Conservation (phyloP, 1,139 yeast genomes). For the Hyphopichia wangnamkhiaoensis region DNA sequence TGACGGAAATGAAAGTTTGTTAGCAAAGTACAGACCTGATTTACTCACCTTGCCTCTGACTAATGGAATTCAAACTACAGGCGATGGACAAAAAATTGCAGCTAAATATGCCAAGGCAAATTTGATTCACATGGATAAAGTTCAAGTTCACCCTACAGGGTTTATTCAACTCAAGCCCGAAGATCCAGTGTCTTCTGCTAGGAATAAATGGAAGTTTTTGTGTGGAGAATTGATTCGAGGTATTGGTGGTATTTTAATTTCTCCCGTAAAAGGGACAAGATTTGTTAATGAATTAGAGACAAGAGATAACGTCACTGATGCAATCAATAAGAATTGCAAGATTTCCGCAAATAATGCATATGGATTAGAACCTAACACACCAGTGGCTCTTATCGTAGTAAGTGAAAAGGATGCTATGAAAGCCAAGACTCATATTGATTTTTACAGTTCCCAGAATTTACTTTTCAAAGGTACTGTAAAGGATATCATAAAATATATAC, state of each 20-base stretch:
- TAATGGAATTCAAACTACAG: constrained; percentile 36
- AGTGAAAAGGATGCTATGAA: constrained; percentile 26
- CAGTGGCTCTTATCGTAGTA: constrained; percentile 28
- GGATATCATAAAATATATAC: constrained; percentile 19
- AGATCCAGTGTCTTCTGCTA: constrained; percentile 7
- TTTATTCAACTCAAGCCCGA: constrained; percentile 25
- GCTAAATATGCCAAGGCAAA: constrained; percentile 30
- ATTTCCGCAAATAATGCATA: constrained; percentile 11
- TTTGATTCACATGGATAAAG: constrained; percentile 36
- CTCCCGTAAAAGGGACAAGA: constrained; percentile 30
- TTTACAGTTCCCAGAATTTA: constrained; percentile 29
- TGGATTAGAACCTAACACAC: constrained; percentile 12
- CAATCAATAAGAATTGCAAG: constrained; percentile 23
- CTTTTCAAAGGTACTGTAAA: constrained; percentile 23
- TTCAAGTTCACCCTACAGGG: constrained; percentile 45
- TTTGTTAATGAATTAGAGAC: constrained; percentile 39
- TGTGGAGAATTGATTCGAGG: constrained; percentile 42
- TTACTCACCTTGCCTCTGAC: constrained; percentile 34
- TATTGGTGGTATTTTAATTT: constrained; percentile 38
- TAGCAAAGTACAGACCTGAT: constrained; percentile 35
- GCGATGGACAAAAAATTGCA: constrained; percentile 41
- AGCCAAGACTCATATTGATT: constrained; percentile 31
- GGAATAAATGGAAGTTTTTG: constrained; percentile 29
- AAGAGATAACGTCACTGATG: constrained; percentile 33
- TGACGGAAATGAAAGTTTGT: constrained; percentile 14